These are phyloP conservation scores for Quercus phellos DNA, from an alignment of 331 rosid genomes.

Conservation along the genomic window DNA sequence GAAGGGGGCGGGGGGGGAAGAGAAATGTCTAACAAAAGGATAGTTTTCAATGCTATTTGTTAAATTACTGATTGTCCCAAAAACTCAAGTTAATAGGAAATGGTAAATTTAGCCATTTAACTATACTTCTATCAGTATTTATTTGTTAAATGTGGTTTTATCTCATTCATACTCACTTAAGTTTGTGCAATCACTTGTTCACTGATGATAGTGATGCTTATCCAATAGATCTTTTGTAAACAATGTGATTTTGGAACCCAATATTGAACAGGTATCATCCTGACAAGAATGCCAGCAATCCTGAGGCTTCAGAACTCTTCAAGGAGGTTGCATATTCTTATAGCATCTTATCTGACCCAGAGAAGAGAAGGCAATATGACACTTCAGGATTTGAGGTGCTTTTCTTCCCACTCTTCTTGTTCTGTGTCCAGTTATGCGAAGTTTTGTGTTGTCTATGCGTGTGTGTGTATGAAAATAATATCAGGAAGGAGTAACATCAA, in stretches of 20 bases:
- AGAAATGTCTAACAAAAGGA: neutral
- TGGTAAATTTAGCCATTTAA: too few relatives aligned
- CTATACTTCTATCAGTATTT: too few relatives aligned
- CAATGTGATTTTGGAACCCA: neutral
- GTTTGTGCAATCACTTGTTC: slow-evolving; percentile 4
- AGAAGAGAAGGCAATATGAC: slow-evolving; percentile 94
- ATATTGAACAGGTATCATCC: slow-evolving; percentile 75
- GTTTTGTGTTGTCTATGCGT: neutral
- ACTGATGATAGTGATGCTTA: neutral
- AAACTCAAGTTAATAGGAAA: too few relatives aligned
- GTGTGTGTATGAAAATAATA: neutral
- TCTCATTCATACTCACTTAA: neutral
- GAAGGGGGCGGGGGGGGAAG: too few relatives aligned
- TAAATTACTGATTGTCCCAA: too few relatives aligned
- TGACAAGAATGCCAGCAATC: slow-evolving; percentile 88
- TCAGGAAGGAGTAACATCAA: neutral
- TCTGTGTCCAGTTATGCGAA: neutral
- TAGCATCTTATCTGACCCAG: slow-evolving; percentile 90
- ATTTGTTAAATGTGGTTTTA: neutral
- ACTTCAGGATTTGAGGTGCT: slow-evolving; percentile 90
- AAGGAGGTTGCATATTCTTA: slow-evolving; percentile 95
- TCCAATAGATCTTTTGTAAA: neutral
- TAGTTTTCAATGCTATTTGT: neutral
- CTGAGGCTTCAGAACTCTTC: slow-evolving; percentile 92
- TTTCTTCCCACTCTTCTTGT: slow-evolving; percentile 6